These are phyloP conservation scores for Sapria himalayana DNA, from an alignment of 345 rosid genomes.

Conservation along the genomic window DNA sequence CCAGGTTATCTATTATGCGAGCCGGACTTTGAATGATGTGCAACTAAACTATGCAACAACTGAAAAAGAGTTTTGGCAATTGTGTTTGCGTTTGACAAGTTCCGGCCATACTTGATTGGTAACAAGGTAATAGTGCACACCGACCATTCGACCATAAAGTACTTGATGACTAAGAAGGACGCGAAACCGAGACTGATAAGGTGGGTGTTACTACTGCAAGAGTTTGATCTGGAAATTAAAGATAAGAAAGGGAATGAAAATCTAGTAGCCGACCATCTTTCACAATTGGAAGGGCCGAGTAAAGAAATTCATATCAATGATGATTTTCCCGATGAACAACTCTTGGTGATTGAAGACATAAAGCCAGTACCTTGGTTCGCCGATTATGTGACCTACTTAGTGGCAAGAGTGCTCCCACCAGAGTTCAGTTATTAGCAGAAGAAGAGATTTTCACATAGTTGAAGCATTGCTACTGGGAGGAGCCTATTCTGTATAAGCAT, in stretches of 20 bases:
- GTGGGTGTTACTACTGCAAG: background rate
- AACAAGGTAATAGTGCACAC: background rate
- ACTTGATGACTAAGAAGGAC: background rate
- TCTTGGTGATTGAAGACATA: background rate
- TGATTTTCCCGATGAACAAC: background rate
- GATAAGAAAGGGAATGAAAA: background rate
- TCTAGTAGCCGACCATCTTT: background rate
- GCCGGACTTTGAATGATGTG: background rate
- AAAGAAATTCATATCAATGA: background rate
- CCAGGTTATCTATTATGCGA: background rate
- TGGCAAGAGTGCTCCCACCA: background rate
- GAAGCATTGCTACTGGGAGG: background rate
- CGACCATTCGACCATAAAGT: too few species aligned
- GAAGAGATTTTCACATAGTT: background rate
- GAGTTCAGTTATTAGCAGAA: background rate
- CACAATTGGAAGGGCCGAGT: background rate
- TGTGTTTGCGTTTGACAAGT: background rate
- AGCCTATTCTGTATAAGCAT: background rate
- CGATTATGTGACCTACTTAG: background rate
- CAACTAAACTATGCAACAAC: background rate
- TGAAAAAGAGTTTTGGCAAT: background rate
- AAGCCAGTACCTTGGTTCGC: background rate
- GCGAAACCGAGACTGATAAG: background rate
- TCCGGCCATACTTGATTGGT: background rate
- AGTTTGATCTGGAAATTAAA: background rate